Base-by-base conservation (phyloP, 2,329 filamentous ascomycete genomes). In the Moelleriella libera region DNA sequence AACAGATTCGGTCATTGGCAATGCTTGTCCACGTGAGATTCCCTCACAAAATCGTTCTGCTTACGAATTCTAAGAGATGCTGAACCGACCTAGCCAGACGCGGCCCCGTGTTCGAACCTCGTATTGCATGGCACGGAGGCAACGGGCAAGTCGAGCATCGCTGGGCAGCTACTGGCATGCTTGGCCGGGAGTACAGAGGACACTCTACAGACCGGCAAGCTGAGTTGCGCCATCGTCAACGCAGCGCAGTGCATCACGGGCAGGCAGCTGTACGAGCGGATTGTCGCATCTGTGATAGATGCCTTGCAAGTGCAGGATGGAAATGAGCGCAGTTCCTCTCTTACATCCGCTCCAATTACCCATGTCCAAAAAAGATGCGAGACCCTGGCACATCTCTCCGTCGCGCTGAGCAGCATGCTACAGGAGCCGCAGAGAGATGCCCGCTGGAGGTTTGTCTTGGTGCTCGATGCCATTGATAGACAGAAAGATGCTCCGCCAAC, bases 391-490 rank as follows among this genome's bases (percentile, higher is more conserved):
- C 78, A 85, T 46, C 68, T 97, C 52, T 74, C 76, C 1, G 84
- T 87, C 30, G 80, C 89, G 57, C 68, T 97, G 49, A 75, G 74
- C 51, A 76, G 71, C 58, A 68, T 87, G 63, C 63, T 89, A 43
- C 66, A 72, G 45, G 70, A 72, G 55, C 58, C 56, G 6, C 55
- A 55, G 6, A 63, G 60, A 6, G 62, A 64, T 40, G 54, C 59
- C 21, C 56, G 59, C 44, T 70, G 69, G 53, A 80, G 82, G 53
- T 88, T 95, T 55, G 80, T 90, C 7, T 65, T 97, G 49, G 85
- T 96, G 9, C 75, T 97, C 52, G 92, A 97, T 68, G 86, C 80
- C 9, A 82, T 97, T 49, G 90, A 97, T 62, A 77, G 75, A 52
- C 85, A 95, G 62, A 75, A 83, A 57, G 90, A 97, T 58, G 80